These are phyloP conservation scores for Schizonepeta tenuifolia DNA, from an alignment of 257 asterid species.

Conservation along the genomic window DNA sequence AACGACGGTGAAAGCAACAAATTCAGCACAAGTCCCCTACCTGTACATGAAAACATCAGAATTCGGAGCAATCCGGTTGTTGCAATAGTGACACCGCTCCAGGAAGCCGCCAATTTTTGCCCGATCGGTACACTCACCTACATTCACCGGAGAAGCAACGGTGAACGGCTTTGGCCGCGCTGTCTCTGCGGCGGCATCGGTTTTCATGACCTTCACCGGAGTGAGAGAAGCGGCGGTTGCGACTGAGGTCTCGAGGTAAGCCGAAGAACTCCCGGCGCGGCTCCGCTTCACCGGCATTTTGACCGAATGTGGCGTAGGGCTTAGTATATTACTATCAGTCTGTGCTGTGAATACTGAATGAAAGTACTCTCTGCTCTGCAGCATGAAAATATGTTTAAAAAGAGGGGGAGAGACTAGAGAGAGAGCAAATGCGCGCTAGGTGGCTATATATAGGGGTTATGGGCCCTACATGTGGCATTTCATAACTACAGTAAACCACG, in stretches of 20 bases:
- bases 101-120: conserved; percentile 43
- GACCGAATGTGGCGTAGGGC: conserved; percentile 35
- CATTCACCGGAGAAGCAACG: conserved; percentile 35
- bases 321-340: neutral
- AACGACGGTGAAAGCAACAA: neutral
- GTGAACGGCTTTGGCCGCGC: conserved; percentile 28
- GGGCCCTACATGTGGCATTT: conserved; percentile 20
- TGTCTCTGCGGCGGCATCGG: conserved; percentile 35
- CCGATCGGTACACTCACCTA: conserved; percentile 7
- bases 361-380: neutral
- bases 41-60: conserved; percentile 64
- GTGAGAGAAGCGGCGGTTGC: conserved; percentile 11
- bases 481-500: conserved; percentile 5
- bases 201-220: conserved; percentile 28
- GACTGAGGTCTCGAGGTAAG: conserved; percentile 13
- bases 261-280: conserved; percentile 37
- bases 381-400: neutral
- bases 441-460: conserved; percentile 34
- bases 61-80: conserved; percentile 43
- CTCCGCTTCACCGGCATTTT: conserved; percentile 46
- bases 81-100: conserved; percentile 53
- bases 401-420: neutral
- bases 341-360: neutral
- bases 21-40: conserved; percentile 31
- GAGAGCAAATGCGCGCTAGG: conserved; percentile 6